These are phyloP conservation scores for Linnemannia schmuckeri DNA, from an alignment of 192 early-diverging fungal genomes.

Conservation along the genomic window DNA sequence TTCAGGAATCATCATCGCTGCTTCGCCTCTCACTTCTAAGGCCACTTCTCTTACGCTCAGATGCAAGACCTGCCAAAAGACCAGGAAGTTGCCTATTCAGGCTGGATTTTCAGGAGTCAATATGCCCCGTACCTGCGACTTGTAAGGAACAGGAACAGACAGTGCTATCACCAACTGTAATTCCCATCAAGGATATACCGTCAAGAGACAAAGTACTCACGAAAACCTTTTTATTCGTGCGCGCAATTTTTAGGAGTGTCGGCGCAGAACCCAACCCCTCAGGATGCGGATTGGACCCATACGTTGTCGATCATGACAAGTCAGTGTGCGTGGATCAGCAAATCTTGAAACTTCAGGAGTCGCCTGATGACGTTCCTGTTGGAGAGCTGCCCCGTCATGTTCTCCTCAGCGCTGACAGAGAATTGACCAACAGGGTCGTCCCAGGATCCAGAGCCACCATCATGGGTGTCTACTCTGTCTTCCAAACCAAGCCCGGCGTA, in stretches of 20 bases:
- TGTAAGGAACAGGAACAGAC: conserved; percentile 63
- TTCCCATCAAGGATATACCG: too few relatives aligned
- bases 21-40: conserved; percentile 88
- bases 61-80: conserved; percentile 90
- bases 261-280: conserved; percentile 58
- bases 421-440: conserved; percentile 89
- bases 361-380: conserved; percentile 96
- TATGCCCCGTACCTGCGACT: conserved; percentile 91
- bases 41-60: conserved; percentile 90
- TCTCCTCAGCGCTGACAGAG: conserved; percentile 89
- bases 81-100: conserved; percentile 83
- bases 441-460: conserved; percentile 94
- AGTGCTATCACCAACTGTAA: conserved; percentile 36
- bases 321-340: conserved; percentile 97
- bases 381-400: conserved; percentile 98
- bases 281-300: conserved; percentile 91
- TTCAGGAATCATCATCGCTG: conserved; percentile 96
- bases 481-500: conserved; percentile 76
- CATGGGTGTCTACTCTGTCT: conserved; percentile 96
- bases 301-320: conserved; percentile 94
- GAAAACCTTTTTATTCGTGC: not conserved
- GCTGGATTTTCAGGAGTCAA: conserved; percentile 88
- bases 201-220: not conserved
- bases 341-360: conserved; percentile 96
- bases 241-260: conserved; percentile 20